Evolutionary conservation across 1,284 basidiomycete species (phyloP).

Genomic region (Neonothopanus nambi): DNA sequence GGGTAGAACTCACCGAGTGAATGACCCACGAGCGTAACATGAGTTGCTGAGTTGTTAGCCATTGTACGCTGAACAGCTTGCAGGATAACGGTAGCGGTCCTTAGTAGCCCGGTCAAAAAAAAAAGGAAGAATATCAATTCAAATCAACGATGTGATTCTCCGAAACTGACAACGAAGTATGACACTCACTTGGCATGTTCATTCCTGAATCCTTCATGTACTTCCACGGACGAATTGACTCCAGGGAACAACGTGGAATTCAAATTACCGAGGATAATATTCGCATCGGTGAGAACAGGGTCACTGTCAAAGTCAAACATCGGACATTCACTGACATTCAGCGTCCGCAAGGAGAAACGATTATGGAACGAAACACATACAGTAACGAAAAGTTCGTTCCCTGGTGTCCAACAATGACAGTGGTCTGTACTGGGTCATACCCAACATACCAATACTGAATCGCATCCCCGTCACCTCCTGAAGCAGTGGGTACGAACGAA

Average conservation of each 20-base stretch:
- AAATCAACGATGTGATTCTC: no score
- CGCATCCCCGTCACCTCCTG: slow-evolving; percentile 40
- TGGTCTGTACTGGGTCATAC: slow-evolving; percentile 35
- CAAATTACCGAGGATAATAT: slow-evolving; percentile 41
- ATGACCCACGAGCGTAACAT: slow-evolving; percentile 55
- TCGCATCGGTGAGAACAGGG: slow-evolving; percentile 53
- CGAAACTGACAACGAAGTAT: no score
- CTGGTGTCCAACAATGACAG: slow-evolving; percentile 51
- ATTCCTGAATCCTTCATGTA: slow-evolving; percentile 57
- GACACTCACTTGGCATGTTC: slow-evolving; percentile 50
- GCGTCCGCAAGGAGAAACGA: neutral
- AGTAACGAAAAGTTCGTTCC: slow-evolving; percentile 50
- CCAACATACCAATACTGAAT: slow-evolving; percentile 47
- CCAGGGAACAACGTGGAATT: slow-evolving; percentile 60
- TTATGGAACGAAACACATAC: slow-evolving; percentile 30
- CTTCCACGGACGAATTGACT: slow-evolving; percentile 44
- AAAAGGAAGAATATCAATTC: neutral
- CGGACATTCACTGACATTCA: no score
- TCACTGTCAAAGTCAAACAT: slow-evolving; percentile 34
- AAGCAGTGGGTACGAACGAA: slow-evolving; percentile 37
- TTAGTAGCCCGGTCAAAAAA: slow-evolving; percentile 25
- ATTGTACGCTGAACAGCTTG: slow-evolving; percentile 47
- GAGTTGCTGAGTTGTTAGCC: slow-evolving; percentile 34
- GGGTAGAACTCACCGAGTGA: slow-evolving; percentile 42
- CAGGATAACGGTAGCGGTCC: slow-evolving; percentile 49